These are phyloP conservation scores for Lodderomyces parapsilosis DNA, from an alignment of 1,139 yeast genomes.

Conservation along the genomic window DNA sequence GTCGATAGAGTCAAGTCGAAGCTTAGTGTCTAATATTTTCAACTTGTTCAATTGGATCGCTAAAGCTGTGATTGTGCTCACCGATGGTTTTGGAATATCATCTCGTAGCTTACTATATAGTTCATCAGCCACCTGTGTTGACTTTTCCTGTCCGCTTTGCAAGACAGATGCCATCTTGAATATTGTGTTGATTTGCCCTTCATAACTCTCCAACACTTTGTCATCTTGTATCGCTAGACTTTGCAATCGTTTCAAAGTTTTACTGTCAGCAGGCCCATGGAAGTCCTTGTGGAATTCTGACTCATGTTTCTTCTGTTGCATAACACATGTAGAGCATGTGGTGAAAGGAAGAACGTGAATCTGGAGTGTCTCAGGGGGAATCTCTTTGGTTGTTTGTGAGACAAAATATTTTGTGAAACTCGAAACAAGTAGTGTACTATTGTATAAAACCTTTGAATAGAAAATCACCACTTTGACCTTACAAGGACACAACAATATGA, in stretches of 20 bases:
- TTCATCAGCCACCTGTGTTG: conserved; percentile 6
- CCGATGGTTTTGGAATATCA: conserved; percentile 25
- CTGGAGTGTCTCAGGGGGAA: background rate
- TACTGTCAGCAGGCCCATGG: background rate
- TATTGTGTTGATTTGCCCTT: conserved; percentile 26
- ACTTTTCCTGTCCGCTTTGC: background rate
- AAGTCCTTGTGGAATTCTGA: background rate
- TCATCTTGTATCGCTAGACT: conserved; percentile 10
- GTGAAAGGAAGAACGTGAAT: background rate
- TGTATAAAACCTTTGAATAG: too few relatives aligned
- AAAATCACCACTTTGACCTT: too few relatives aligned
- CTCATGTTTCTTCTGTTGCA: conserved; percentile 3
- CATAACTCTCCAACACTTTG: conserved; percentile 7
- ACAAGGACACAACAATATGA: too few relatives aligned
- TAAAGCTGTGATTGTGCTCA: conserved; percentile 33
- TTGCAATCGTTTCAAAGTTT: conserved; percentile 6
- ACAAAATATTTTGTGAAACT: background rate
- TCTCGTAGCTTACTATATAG: conserved; percentile 6
- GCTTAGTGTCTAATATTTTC: conserved; percentile 26
- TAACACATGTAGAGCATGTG: conserved; percentile 1
- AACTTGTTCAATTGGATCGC: conserved; percentile 45
- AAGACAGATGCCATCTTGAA: conserved; percentile 17
- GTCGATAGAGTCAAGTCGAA: conserved; percentile 24
- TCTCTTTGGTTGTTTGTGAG: background rate
- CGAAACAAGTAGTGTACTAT: conserved; percentile 10